Evolutionary conservation across 306 rosid genomes (phyloP).

Genomic region (Begonia loranthoides): DNA sequence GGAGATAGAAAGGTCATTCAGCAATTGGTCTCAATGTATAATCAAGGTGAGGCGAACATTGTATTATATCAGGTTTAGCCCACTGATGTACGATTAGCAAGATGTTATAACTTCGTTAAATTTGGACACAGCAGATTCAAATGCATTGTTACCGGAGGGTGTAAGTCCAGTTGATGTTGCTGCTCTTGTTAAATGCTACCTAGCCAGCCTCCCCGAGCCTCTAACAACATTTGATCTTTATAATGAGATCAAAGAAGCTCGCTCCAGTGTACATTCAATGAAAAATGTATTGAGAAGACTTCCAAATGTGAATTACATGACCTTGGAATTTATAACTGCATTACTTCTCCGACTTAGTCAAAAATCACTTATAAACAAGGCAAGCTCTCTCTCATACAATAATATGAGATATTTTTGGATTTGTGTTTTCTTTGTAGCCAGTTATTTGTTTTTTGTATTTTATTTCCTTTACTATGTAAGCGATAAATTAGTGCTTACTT

Average conservation of each 20-base stretch:
- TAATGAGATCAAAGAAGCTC: conserved; percentile 60
- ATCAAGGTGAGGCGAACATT: conserved; percentile 46
- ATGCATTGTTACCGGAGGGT: conserved; percentile 68
- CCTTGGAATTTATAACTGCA: conserved; percentile 83
- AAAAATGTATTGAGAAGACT: conserved; percentile 69
- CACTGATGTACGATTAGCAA: conserved; percentile 12
- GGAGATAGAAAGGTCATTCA: conserved; percentile 77
- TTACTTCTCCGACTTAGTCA: conserved; percentile 75
- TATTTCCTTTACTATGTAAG: too few species aligned
- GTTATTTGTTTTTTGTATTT: too few species aligned
- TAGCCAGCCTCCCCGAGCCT: conserved; percentile 95
- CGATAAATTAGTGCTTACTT: too few species aligned
- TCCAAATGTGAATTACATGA: conserved; percentile 83
- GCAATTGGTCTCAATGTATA: conserved; percentile 70
- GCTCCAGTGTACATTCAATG: conserved; percentile 57
- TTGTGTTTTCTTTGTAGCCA: too few species aligned
- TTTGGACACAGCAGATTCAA: conserved; percentile 33
- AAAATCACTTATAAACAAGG: conserved; percentile 84
- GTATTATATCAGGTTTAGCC: background rate
- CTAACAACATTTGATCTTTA: conserved; percentile 71
- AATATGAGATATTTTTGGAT: too few species aligned
- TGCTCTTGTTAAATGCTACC: conserved; percentile 71
- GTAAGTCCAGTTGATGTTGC: conserved; percentile 74
- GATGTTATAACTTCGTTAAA: conserved; percentile 4
- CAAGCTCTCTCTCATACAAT: conserved; percentile 6